Conservation (phyloP, 2,329 filamentous ascomycete genomes). For the Calonectria honghensis region DNA sequence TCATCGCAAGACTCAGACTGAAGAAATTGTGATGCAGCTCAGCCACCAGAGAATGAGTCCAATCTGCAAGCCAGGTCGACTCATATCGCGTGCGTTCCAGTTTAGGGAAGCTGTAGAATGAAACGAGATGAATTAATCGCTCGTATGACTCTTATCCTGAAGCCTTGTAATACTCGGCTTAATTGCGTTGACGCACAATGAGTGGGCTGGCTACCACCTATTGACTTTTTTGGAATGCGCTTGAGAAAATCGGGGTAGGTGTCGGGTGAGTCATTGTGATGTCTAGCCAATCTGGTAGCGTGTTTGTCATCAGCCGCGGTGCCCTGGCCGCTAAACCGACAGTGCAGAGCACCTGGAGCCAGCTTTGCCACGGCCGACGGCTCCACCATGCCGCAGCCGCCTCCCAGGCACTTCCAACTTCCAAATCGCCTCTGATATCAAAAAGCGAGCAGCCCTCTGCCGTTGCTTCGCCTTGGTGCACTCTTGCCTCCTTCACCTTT, state of each 20-base stretch:
- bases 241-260: conserved; percentile 30
- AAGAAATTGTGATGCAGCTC: neutral
- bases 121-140: conserved; percentile 27
- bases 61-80: neutral
- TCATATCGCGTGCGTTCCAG: neutral
- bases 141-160: conserved; percentile 39
- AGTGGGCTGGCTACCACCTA: conserved; percentile 30
- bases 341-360: conserved; percentile 9
- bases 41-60: conserved; percentile 27
- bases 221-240: conserved; percentile 20
- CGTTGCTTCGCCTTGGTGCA: neutral
- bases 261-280: conserved; percentile 38
- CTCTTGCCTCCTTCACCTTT: neutral
- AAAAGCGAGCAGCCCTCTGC: conserved; percentile 19
- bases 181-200: conserved; percentile 16
- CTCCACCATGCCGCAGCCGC: conserved; percentile 31
- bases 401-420: conserved; percentile 13
- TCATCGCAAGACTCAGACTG: neutral
- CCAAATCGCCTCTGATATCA: conserved; percentile 24
- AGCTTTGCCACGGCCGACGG: conserved; percentile 33
- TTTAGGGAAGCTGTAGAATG: neutral
- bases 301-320: conserved; percentile 16
- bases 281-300: conserved; percentile 25
- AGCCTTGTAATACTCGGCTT: conserved; percentile 12
- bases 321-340: conserved; percentile 1